Conservation (phyloP, 73 alveolate species). For the Tetrahymena borealis region DNA sequence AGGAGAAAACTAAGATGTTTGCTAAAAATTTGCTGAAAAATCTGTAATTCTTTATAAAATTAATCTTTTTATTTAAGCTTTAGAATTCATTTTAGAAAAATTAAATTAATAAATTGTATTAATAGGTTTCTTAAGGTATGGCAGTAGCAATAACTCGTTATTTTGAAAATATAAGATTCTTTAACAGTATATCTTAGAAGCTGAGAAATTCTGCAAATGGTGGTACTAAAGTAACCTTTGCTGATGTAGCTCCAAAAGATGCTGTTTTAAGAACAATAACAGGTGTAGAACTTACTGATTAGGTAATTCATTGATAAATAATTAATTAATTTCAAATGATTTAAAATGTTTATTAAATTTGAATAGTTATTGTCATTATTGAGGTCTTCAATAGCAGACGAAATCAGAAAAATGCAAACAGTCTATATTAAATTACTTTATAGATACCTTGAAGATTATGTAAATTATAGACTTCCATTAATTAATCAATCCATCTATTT, state of each 20-base stretch:
- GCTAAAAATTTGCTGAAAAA: constrained; percentile 36
- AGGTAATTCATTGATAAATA: not conserved
- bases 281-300: not conserved
- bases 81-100: not conserved
- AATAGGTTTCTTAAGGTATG: constrained; percentile 33
- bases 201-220: not conserved
- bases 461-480: not conserved
- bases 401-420: not conserved
- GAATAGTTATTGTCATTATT: not conserved
- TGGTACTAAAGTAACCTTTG: constrained; percentile 4
- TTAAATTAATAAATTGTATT: no score
- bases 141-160: constrained; percentile 41
- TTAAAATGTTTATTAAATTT: not conserved
- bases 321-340: not conserved
- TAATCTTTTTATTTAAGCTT: not conserved
- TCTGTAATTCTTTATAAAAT: not conserved
- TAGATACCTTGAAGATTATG: not conserved
- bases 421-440: not conserved
- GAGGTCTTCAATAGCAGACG: not conserved
- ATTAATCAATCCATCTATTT: not conserved
- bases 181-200: constrained; percentile 6
- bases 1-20: constrained; percentile 4
- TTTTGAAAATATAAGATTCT: constrained; percentile 34
- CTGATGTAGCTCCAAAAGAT: constrained; percentile 16
- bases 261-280: constrained; percentile 6